Percentiles rank a stretch among this genome's conserved stretches.
Conservation (phyloP, 179 eudicot genomes). For the Silene vulgaris region DNA sequence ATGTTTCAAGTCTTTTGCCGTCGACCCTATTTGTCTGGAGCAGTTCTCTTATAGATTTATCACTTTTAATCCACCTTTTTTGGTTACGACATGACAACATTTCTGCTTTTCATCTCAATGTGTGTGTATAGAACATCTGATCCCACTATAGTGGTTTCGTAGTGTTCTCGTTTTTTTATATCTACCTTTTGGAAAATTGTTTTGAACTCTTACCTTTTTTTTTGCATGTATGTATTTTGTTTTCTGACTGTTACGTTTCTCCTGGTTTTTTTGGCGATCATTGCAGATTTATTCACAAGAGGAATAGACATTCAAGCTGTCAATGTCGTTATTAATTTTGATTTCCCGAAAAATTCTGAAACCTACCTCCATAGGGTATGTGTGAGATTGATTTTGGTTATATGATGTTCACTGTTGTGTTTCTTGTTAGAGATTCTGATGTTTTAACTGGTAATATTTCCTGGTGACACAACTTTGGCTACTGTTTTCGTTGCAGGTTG, state of each 20-base stretch:
- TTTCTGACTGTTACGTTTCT: background rate
- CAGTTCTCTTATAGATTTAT: background rate
- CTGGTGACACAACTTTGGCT: constrained; percentile 5
- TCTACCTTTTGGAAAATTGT: background rate
- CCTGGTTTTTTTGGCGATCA: constrained; percentile 2
- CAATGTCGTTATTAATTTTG: constrained; percentile 84
- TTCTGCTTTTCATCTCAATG: background rate
- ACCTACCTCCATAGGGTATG: constrained; percentile 89
- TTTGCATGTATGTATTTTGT: background rate
- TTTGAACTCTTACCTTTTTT: background rate
- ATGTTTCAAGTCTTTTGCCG: background rate
- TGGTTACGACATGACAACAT: background rate
- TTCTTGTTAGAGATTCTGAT: background rate
- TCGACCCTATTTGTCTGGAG: background rate
- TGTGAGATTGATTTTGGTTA: constrained; percentile 7
- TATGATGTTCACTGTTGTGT: background rate
- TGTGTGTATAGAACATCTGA: background rate
- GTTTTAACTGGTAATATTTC: background rate
- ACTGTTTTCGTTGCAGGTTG: constrained; percentile 46
- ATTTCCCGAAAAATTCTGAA: constrained; percentile 81
- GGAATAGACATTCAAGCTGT: constrained; percentile 96
- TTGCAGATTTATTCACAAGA: constrained; percentile 79
- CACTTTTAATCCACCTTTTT: background rate
- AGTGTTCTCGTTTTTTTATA: background rate
- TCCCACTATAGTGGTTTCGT: background rate